Evolutionary conservation across 2,329 filamentous ascomycete genomes (phyloP).

Genomic region (Grosmannia serpens): DNA sequence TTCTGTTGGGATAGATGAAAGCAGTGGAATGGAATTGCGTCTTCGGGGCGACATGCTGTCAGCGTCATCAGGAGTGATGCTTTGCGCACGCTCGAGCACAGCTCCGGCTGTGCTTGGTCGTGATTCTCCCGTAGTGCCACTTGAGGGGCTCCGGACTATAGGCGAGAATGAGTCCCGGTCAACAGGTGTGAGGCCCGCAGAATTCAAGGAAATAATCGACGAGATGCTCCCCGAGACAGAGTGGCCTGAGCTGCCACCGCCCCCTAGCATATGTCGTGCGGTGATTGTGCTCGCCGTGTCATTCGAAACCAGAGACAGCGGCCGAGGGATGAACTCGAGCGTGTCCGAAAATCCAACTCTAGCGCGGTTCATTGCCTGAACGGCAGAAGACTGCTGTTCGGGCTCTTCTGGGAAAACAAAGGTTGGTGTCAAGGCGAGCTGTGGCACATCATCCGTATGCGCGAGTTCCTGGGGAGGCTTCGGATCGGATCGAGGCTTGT

Average conservation of each 20-base stretch:
- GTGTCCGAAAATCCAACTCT: slow-evolving; percentile 77
- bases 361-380: slow-evolving; percentile 31
- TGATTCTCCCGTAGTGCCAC: slow-evolving; percentile 29
- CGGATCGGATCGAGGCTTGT: neutral
- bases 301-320: slow-evolving; percentile 72
- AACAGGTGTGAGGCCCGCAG: slow-evolving; percentile 27
- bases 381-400: slow-evolving; percentile 2
- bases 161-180: slow-evolving; percentile 28
- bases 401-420: slow-evolving; percentile 6
- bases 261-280: slow-evolving; percentile 33
- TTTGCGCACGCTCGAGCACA: slow-evolving; percentile 45
- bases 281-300: slow-evolving; percentile 72
- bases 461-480: neutral
- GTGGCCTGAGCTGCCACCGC: slow-evolving; percentile 34
- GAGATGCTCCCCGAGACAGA: slow-evolving; percentile 71
- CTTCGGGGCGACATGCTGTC: slow-evolving; percentile 30
- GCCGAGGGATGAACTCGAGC: slow-evolving; percentile 71
- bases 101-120: slow-evolving; percentile 62
- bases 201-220: slow-evolving; percentile 53
- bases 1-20: slow-evolving; percentile 30
- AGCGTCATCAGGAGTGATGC: slow-evolving; percentile 21
- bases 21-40: slow-evolving; percentile 48
- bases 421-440: neutral
- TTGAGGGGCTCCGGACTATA: slow-evolving; percentile 27
- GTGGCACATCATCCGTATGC: neutral